Evolutionary conservation across 2,329 filamentous ascomycete genomes (phyloP).

Genomic region (Phialophora verrucosa): DNA sequence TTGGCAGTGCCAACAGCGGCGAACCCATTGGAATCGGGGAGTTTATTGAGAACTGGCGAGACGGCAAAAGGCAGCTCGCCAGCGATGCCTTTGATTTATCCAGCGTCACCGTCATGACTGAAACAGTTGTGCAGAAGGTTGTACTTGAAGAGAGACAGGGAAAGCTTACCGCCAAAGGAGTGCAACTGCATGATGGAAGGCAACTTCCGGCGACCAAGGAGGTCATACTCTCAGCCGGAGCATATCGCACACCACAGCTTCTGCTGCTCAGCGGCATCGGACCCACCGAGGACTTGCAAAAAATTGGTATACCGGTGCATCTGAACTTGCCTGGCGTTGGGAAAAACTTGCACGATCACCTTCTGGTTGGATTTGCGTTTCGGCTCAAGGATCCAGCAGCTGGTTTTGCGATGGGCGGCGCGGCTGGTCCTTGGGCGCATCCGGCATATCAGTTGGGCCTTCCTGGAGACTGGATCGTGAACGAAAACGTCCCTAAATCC

Average conservation of each 20-base stretch:
- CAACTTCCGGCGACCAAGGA: conserved; percentile 49
- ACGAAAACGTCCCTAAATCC: conserved; percentile 40
- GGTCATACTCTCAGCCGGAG: conserved; percentile 57
- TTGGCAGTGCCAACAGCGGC: conserved; percentile 41
- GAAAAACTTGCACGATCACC: conserved; percentile 65
- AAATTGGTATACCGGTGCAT: conserved; percentile 59
- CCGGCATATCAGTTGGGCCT: conserved; percentile 47
- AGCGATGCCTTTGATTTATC: conserved; percentile 40
- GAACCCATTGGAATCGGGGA: conserved; percentile 42
- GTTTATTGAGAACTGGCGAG: conserved; percentile 42
- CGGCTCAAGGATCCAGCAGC: conserved; percentile 29
- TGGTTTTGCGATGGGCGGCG: conserved; percentile 46
- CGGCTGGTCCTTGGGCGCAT: conserved; percentile 43
- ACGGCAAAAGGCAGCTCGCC: conserved; percentile 42
- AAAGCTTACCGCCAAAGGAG: conserved; percentile 37
- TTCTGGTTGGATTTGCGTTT: conserved; percentile 20
- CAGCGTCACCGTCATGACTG: conserved; percentile 38
- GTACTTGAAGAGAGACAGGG: conserved; percentile 35
- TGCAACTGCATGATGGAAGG: conserved; percentile 41
- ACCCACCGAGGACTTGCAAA: conserved; percentile 57
- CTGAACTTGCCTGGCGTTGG: conserved; percentile 67
- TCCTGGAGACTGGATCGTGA: conserved; percentile 48
- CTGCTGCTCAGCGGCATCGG: conserved; percentile 69
- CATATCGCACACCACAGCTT: conserved; percentile 68
- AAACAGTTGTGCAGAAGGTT: conserved; percentile 38